phyloP scores from a whole-genome alignment of 257 asterid genomes.

The Solanum pimpinellifolium region DNA sequence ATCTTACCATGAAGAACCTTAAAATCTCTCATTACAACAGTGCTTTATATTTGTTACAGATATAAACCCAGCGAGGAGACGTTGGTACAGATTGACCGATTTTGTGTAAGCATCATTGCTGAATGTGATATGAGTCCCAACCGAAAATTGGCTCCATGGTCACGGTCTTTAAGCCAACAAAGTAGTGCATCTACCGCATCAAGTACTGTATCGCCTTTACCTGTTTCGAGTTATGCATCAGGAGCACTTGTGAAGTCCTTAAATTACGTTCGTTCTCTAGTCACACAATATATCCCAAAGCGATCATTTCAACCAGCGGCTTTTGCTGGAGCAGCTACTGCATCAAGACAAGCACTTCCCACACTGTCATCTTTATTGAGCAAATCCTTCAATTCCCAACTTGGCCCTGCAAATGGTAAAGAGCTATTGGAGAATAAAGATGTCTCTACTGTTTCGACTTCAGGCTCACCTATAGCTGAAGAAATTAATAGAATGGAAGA shows the following conservation, averaged over 20 bases:
- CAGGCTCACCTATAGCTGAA: slow-evolving; percentile 66
- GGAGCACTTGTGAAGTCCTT: slow-evolving; percentile 91
- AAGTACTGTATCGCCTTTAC: slow-evolving; percentile 55
- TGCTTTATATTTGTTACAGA: slow-evolving; percentile 37
- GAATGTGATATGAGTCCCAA: slow-evolving; percentile 73
- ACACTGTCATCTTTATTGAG: slow-evolving; percentile 82
- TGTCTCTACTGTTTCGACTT: slow-evolving; percentile 55
- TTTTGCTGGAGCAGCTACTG: slow-evolving; percentile 82
- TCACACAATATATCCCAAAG: slow-evolving; percentile 81
- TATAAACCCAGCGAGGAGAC: slow-evolving; percentile 98
- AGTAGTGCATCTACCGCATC: slow-evolving; percentile 38
- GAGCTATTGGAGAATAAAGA: slow-evolving; percentile 81
- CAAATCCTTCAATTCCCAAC: slow-evolving; percentile 82
- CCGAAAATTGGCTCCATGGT: slow-evolving; percentile 64
- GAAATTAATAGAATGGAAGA: slow-evolving; percentile 71
- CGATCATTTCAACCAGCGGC: slow-evolving; percentile 97
- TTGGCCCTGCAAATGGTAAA: slow-evolving; percentile 68
- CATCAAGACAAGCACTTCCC: slow-evolving; percentile 89
- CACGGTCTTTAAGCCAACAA: slow-evolving; percentile 62
- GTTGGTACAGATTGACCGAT: slow-evolving; percentile 83
- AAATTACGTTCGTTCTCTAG: slow-evolving; percentile 86
- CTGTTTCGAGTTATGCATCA: slow-evolving; percentile 83
- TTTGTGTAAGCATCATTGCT: slow-evolving; percentile 72
- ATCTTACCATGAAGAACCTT: not conserved
- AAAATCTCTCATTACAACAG: not conserved